Percentiles rank a stretch among this genome's conserved stretches.
These are phyloP conservation scores for Salpingoeca rosetta DNA, from an alignment of 78 protist genomes.

Conservation along the genomic window DNA sequence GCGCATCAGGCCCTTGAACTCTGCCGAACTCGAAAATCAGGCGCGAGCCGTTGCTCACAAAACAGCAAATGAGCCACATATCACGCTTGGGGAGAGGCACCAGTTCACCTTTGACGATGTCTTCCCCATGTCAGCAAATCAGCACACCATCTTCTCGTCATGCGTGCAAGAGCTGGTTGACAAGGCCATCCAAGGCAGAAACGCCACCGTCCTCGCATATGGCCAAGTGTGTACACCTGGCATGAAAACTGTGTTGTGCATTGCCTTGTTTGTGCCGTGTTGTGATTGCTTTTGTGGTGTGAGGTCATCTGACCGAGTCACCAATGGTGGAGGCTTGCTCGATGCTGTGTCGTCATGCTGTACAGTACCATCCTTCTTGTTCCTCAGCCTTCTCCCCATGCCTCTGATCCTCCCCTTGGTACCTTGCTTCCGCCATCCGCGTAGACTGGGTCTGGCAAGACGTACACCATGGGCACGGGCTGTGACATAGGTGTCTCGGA, in stretches of 20 bases:
- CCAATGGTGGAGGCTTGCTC: no score
- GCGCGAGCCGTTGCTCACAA: neutral
- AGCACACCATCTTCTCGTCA: neutral
- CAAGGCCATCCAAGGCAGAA: constrained; percentile 24
- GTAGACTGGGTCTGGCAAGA: constrained; percentile 33
- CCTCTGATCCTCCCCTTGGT: neutral
- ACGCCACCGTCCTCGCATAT: constrained; percentile 43
- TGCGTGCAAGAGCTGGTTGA: constrained; percentile 7
- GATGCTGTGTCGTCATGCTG: neutral
- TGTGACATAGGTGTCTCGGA: neutral
- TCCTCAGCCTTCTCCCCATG: no score
- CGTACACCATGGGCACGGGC: constrained; percentile 43
- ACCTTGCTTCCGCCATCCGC: neutral
- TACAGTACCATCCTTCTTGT: no score
- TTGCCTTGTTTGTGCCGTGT: no score
- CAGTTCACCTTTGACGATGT: constrained; percentile 8
- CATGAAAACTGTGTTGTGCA: no score
- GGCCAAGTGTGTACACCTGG: constrained; percentile 36
- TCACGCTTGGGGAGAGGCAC: neutral
- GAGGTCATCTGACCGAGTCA: no score
- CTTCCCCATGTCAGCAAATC: neutral
- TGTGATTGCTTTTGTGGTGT: no score
- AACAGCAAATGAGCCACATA: neutral
- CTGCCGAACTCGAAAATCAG: neutral
- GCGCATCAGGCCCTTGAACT: neutral